These are phyloP conservation scores for Xylariaceae sp. DNA, from an alignment of 2,329 filamentous ascomycete genomes.

Conservation along the genomic window DNA sequence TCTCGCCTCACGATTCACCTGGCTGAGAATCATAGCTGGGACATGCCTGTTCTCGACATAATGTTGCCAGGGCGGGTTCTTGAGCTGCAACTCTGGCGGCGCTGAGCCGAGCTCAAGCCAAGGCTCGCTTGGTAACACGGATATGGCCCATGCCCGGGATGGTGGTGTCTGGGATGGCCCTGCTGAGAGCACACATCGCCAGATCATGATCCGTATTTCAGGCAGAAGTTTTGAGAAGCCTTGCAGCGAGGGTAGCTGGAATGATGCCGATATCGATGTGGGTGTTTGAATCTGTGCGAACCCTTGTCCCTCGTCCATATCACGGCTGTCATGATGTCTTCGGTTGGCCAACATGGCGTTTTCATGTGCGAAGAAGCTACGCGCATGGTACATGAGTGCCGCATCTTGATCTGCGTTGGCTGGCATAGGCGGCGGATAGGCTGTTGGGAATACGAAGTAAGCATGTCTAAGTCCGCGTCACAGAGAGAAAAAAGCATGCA, in stretches of 20 bases:
- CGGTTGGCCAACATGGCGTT: too few species aligned
- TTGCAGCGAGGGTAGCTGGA: background rate
- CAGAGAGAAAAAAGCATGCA: background rate
- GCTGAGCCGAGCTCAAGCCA: slow-evolving; percentile 18
- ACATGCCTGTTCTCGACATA: slow-evolving; percentile 19
- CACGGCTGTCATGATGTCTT: too few species aligned
- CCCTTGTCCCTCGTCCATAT: too few species aligned
- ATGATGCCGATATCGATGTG: background rate
- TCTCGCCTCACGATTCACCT: slow-evolving; percentile 21
- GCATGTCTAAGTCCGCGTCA: slow-evolving; percentile 4
- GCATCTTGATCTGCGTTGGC: background rate
- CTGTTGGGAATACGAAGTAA: background rate
- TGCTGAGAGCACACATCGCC: slow-evolving; percentile 16
- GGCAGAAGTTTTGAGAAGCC: slow-evolving; percentile 16
- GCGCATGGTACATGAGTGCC: background rate
- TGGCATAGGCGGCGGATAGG: slow-evolving; percentile 8
- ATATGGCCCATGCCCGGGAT: slow-evolving; percentile 16
- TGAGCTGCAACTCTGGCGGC: slow-evolving; percentile 14
- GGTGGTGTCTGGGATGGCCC: slow-evolving; percentile 8
- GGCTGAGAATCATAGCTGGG: slow-evolving; percentile 13
- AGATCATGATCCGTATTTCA: slow-evolving; percentile 20
- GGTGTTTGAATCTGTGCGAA: background rate
- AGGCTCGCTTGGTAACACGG: slow-evolving; percentile 6
- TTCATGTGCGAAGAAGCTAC: background rate
- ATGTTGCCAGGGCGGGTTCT: slow-evolving; percentile 15